Percentiles rank a stretch among this genome's conserved stretches.
Conservation (phyloP, 208 protist species). For the Leishmania braziliensis region DNA sequence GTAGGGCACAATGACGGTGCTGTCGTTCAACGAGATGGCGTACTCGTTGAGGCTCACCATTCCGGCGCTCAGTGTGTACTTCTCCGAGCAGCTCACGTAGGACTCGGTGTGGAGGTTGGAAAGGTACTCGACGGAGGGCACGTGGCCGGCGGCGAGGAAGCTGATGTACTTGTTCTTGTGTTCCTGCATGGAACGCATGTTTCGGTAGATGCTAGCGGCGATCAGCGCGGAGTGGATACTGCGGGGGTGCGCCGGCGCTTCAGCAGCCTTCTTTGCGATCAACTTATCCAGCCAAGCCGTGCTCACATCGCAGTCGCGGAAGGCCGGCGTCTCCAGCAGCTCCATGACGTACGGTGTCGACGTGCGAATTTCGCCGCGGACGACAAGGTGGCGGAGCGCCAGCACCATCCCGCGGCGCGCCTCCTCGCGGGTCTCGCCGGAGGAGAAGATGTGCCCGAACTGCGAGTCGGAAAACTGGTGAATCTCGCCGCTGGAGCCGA, state of each 20-base stretch:
- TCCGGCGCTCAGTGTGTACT: constrained; percentile 78
- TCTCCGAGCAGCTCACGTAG: constrained; percentile 71
- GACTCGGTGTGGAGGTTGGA: constrained; percentile 66
- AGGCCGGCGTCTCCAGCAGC: constrained; percentile 83
- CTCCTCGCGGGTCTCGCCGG: constrained; percentile 92
- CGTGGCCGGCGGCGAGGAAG: constrained; percentile 84
- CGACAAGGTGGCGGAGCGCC: constrained; percentile 93
- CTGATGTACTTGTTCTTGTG: constrained; percentile 69
- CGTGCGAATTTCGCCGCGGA: constrained; percentile 96
- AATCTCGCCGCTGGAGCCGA: constrained; percentile 84
- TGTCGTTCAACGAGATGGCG: constrained; percentile 78
- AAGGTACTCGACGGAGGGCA: constrained; percentile 79
- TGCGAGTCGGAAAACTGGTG: constrained; percentile 97
- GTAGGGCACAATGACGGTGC: constrained; percentile 69
- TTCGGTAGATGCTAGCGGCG: constrained; percentile 71
- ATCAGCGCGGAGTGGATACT: constrained; percentile 76
- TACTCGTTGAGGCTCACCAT: constrained; percentile 55
- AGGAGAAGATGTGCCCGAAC: constrained; percentile 98
- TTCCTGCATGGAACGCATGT: constrained; percentile 46
- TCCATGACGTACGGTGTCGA: constrained; percentile 95
- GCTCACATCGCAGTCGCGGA: constrained; percentile 78
- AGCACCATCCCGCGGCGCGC: constrained; percentile 93
- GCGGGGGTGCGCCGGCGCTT: constrained; percentile 47
- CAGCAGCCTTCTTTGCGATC: constrained; percentile 63
- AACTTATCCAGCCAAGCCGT: constrained; percentile 90